Base-by-base conservation (phyloP, 768 basidiomycete genomes). In the Trametes cingulata region DNA sequence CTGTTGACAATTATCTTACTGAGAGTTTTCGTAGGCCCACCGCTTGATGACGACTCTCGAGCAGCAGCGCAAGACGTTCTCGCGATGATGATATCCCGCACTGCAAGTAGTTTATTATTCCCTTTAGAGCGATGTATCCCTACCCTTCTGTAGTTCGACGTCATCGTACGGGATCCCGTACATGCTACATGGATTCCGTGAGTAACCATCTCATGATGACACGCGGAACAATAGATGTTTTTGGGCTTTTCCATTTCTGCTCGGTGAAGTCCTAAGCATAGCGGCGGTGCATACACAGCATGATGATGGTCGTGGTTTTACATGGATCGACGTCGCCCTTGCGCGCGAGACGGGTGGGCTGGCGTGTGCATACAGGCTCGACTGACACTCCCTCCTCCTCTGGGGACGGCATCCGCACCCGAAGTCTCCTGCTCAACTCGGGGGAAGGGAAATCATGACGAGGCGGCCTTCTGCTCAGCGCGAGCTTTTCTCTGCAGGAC, bases 41-140 rank as follows among this genome's bases (percentile, higher is more conserved):
- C 81, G 90, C 56, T 72, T 93, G 59, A 80, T 85, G 62, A 88
- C 88, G 1, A 77, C 83, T 13, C 71, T 90, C 61, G 85, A 90
- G 29, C 60, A 69, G 45, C 55, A 66, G 25, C 65, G 49, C 61
- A 68, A 65, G 52, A 67, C 53, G 24, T 66, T 59, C 40, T 49
- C 61, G 8, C 27, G 40, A 19, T 49, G 49, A 49, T 53, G 39
- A 54, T n/a, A 36, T 10, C 39, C 39, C 6, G 29, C 29, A 10
- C 6, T 5, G 29, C 10, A 33, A 5, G 29, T 33, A 33, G 4
- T 33, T 10, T 33, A 10, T 33, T 4, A 33, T n/a, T n/a, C n/a
- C n/a, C 36, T 37, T 14, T 37, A 14, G 36, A 8, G 8, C 14
- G 36, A 37, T 37, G 36, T 37, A 37, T 14, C 8, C 36, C 14